Conservation (phyloP, 495 filamentous ascomycete genomes). For the Chaetomidium leptoderma region DNA sequence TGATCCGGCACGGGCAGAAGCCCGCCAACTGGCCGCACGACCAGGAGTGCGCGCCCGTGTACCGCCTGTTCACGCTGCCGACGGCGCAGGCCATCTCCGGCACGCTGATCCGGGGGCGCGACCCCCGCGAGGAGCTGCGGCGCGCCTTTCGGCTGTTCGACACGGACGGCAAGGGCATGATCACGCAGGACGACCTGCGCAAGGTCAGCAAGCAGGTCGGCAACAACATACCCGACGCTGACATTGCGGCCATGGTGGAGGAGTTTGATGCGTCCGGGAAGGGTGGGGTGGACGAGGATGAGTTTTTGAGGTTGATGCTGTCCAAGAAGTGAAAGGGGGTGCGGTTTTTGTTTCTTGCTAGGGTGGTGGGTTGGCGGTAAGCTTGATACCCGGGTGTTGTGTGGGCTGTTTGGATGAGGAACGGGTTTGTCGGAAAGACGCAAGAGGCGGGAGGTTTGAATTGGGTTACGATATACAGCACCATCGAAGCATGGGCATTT, state of each 20-base stretch:
- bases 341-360: slow-evolving; percentile 1
- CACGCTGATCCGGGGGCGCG: slow-evolving; percentile 68
- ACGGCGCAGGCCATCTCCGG: slow-evolving; percentile 75
- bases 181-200: slow-evolving; percentile 78
- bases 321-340: slow-evolving; percentile 25
- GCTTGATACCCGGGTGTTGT: slow-evolving; percentile 20
- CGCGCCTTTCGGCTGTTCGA: slow-evolving; percentile 90
- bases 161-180: slow-evolving; percentile 68
- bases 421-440: not conserved
- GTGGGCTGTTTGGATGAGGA: slow-evolving; percentile 8
- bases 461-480: slow-evolving; percentile 22
- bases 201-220: slow-evolving; percentile 87
- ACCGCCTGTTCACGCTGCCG: slow-evolving; percentile 33
- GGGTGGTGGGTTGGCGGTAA: not conserved
- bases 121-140: slow-evolving; percentile 87
- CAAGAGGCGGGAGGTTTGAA: slow-evolving; percentile 3
- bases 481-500: slow-evolving; percentile 21
- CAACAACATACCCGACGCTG: slow-evolving; percentile 87
- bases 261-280: slow-evolving; percentile 96
- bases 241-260: slow-evolving; percentile 92
- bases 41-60: slow-evolving; percentile 36
- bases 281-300: slow-evolving; percentile 81
- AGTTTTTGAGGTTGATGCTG: slow-evolving; percentile 63
- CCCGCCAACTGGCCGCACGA: slow-evolving; percentile 35
- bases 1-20: slow-evolving; percentile 34